Percentiles rank a stretch among this genome's conserved stretches.
Conservation (phyloP, 306 rosid species). For the Echinosophora koreensis region DNA sequence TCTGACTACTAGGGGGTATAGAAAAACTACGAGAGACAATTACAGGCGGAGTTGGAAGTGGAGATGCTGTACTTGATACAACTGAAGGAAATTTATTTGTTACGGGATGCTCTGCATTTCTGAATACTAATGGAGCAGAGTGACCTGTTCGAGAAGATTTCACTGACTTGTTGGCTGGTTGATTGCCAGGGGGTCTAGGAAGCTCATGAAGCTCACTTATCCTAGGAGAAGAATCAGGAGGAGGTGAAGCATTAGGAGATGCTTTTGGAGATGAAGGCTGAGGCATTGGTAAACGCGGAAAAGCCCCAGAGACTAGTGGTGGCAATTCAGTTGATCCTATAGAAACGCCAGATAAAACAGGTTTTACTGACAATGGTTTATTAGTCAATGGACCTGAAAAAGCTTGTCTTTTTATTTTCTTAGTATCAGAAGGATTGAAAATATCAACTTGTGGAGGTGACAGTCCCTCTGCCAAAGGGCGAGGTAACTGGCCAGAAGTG, state of each 20-base stretch:
- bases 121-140: conserved; percentile 75
- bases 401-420: conserved; percentile 68
- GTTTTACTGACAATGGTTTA: conserved; percentile 67
- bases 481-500: conserved; percentile 65
- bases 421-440: conserved; percentile 57
- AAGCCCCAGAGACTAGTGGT: conserved; percentile 57
- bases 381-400: conserved; percentile 79
- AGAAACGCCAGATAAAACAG: conserved; percentile 53
- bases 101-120: conserved; percentile 63
- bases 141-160: conserved; percentile 67
- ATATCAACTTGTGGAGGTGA: conserved; percentile 60
- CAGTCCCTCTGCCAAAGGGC: conserved; percentile 67
- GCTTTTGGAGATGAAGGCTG: conserved; percentile 80
- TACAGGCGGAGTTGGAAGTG: conserved; percentile 87
- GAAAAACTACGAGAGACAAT: conserved; percentile 81
- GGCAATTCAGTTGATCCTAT: conserved; percentile 52
- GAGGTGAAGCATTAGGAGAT: conserved; percentile 80
- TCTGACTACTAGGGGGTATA: conserved; percentile 85
- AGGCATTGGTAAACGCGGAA: conserved; percentile 65
- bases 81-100: conserved; percentile 59
- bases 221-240: conserved; percentile 76
- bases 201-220: conserved; percentile 95
- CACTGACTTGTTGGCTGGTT: conserved; percentile 56
- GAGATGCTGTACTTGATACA: conserved; percentile 73
- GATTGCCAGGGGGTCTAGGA: conserved; percentile 88